A percentile compares a stretch with the other conserved stretches of the same genome.
These are phyloP conservation scores for Yamadazyma paraphyllophila DNA, from an alignment of 805 yeast species.

Conservation along the genomic window DNA sequence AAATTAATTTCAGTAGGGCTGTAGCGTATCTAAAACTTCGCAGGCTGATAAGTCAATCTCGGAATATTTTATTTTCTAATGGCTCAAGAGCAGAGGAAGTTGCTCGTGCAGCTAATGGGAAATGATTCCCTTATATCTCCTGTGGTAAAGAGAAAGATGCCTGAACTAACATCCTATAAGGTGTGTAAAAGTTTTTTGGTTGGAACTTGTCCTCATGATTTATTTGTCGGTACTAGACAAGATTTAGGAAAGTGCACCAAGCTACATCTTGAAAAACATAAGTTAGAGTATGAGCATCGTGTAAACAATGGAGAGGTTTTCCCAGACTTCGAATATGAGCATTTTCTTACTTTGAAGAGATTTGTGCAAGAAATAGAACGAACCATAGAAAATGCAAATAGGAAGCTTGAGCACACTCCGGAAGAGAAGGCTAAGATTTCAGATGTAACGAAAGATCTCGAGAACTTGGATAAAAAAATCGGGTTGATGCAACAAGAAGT, in stretches of 20 bases:
- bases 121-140: constrained; percentile 43
- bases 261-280: constrained; percentile 71
- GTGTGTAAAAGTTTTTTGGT: constrained; percentile 83
- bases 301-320: constrained; percentile 42
- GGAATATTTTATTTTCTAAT: neutral
- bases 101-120: constrained; percentile 81
- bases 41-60: neutral
- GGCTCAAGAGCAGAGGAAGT: constrained; percentile 73
- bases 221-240: constrained; percentile 78
- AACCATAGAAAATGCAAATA: constrained; percentile 59
- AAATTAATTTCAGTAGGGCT: neutral
- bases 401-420: constrained; percentile 66
- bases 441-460: constrained; percentile 54
- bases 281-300: constrained; percentile 61
- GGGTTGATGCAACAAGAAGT: constrained; percentile 69
- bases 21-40: neutral
- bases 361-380: constrained; percentile 59
- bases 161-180: constrained; percentile 42
- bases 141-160: constrained; percentile 32
- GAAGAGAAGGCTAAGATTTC: constrained; percentile 66
- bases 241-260: constrained; percentile 79
- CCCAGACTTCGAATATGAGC: constrained; percentile 51
- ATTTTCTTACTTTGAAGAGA: constrained; percentile 47
- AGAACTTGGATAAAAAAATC: constrained; percentile 58
- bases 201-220: constrained; percentile 82